Conservation (phyloP, 441 rosid species). For the Pelargonium fulgidum region DNA sequence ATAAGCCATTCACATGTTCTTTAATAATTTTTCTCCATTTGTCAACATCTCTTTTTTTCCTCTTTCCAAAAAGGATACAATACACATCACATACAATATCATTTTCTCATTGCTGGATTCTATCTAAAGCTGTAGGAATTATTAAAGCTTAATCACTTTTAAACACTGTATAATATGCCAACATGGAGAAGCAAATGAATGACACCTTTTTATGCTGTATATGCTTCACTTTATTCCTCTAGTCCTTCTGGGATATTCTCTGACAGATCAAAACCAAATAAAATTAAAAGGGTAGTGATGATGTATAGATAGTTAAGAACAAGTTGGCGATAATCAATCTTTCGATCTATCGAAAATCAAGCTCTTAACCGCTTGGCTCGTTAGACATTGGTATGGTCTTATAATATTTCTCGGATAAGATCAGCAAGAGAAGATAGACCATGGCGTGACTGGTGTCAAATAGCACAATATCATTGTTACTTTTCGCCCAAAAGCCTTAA, state of each 20-base stretch:
- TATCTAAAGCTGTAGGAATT: not conserved
- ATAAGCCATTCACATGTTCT: not conserved
- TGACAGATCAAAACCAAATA: not conserved
- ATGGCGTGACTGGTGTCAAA: too few species aligned
- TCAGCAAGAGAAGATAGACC: too few species aligned
- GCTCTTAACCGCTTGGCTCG: too few species aligned
- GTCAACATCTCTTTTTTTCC: not conserved
- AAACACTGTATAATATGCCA: not conserved
- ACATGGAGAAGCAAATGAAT: not conserved
- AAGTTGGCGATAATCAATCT: too few species aligned
- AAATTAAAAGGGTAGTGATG: too few species aligned
- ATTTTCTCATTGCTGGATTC: not conserved
- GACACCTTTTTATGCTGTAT: not conserved
- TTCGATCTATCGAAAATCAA: too few species aligned
- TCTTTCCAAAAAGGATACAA: not conserved
- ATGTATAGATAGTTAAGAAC: too few species aligned
- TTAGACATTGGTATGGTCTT: too few species aligned
- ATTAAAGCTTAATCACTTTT: not conserved
- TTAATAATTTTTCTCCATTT: not conserved
- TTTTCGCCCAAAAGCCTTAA: too few species aligned
- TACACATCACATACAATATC: not conserved
- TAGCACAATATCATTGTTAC: too few species aligned
- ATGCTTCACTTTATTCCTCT: not conserved
- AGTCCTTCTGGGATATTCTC: not conserved
- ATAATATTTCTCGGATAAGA: too few species aligned